Evolutionary conservation across 1,284 basidiomycete species (phyloP).

Genomic region (Rhodofomes roseus): DNA sequence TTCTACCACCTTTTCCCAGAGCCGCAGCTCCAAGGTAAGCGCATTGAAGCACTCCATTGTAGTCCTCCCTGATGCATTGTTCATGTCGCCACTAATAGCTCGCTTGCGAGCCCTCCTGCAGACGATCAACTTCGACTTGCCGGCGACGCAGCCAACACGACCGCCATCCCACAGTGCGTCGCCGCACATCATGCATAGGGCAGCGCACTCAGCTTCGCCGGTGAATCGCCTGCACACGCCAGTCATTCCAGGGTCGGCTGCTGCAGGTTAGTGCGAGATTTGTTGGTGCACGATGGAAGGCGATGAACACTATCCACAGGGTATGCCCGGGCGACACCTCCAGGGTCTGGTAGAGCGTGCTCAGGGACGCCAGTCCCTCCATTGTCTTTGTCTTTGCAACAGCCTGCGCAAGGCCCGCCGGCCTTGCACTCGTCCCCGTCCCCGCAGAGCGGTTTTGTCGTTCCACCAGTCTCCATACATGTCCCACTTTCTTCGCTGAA

Average conservation of each 20-base stretch:
- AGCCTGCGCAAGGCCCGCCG: neutral
- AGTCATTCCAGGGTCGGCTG: neutral
- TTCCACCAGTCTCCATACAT: neutral
- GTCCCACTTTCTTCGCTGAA: neutral
- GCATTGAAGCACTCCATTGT: neutral
- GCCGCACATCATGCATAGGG: neutral
- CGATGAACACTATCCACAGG: neutral
- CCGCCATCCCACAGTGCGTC: neutral
- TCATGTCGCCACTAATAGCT: neutral
- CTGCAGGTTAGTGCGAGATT: neutral
- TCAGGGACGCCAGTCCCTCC: neutral
- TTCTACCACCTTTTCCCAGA: slow-evolving; percentile 17
- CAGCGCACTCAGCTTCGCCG: neutral
- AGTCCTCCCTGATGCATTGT: neutral
- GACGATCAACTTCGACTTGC: neutral
- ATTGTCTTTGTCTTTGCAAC: neutral
- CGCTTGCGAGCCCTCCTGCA: slow-evolving; percentile 2
- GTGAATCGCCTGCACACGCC: neutral
- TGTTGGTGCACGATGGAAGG: neutral
- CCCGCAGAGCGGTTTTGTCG: neutral
- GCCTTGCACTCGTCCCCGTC: neutral
- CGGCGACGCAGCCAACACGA: neutral
- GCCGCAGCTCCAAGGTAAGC: slow-evolving; percentile 14
- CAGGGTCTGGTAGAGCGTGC: neutral
- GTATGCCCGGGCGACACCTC: neutral